Conservation (phyloP, 2,329 filamentous ascomycete species). For the Phaeophleospora eucalypticola region DNA sequence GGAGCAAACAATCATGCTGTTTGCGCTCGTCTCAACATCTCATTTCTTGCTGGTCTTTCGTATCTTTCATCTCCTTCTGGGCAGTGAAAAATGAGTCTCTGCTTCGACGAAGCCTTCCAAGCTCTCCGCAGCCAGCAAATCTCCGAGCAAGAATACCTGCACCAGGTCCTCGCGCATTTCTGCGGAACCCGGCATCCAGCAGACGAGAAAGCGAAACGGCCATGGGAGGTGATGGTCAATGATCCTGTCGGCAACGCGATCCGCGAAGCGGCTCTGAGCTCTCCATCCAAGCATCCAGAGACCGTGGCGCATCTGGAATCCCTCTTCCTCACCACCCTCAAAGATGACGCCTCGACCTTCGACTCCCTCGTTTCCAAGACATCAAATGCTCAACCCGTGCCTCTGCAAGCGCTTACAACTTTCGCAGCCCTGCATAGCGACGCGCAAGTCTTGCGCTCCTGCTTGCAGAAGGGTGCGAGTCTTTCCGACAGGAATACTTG, state of each 20-base stretch:
- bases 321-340: conserved; percentile 10
- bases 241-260: conserved; percentile 20
- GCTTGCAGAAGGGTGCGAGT: conserved; percentile 10
- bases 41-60: not conserved
- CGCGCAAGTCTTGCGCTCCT: conserved; percentile 13
- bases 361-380: conserved; percentile 3
- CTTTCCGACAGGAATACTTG: conserved; percentile 14
- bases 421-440: conserved; percentile 14
- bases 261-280: conserved; percentile 13
- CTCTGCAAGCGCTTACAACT: conserved; percentile 12
- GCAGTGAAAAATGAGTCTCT: conserved; percentile 13
- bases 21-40: not conserved
- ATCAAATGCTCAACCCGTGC: not conserved
- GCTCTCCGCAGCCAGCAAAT: conserved; percentile 11
- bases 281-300: conserved; percentile 5
- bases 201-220: conserved; percentile 8
- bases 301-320: conserved; percentile 5
- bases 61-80: not conserved
- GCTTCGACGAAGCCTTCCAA: conserved; percentile 19
- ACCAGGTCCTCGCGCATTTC: conserved; percentile 16
- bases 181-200: conserved; percentile 11
- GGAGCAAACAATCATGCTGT: not conserved
- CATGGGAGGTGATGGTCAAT: conserved; percentile 16
- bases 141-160: conserved; percentile 14
- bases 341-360: conserved; percentile 11